phyloP scores from a whole-genome alignment of 257 asterid genomes.

The Przewalskia tangutica region DNA sequence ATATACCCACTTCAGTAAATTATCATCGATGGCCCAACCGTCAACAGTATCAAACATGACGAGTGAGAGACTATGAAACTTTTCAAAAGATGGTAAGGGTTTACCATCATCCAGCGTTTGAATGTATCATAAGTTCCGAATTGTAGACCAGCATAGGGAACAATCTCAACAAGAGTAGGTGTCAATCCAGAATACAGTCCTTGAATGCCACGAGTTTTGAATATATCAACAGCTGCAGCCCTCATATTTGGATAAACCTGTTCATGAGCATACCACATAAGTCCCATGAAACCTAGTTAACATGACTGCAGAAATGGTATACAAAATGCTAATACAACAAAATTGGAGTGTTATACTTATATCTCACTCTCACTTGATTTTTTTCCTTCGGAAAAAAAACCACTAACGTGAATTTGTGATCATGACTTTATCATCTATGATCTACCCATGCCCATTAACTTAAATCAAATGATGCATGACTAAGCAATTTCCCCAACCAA shows the following conservation, averaged over 20 bases:
- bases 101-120: conserved; percentile 85
- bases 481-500: not conserved
- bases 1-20: not conserved
- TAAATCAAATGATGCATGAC: not conserved
- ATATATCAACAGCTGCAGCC: conserved; percentile 53
- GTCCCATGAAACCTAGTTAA: not conserved
- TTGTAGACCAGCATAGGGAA: conserved; percentile 92
- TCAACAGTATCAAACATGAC: not conserved
- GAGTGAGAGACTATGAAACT: not conserved
- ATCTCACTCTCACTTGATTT: not conserved
- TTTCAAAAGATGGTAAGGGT: not conserved
- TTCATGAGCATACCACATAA: conserved; percentile 11
- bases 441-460: not conserved
- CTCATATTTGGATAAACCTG: conserved; percentile 90
- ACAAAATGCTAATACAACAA: not conserved
- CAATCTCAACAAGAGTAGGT: conserved; percentile 77
- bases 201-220: conserved; percentile 55
- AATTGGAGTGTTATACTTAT: not conserved
- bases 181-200: conserved; percentile 86
- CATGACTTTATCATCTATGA: not conserved
- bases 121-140: conserved; percentile 92
- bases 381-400: not conserved
- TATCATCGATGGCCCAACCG: not conserved
- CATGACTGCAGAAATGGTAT: not conserved
- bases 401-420: not conserved